Evolutionary conservation across 2,329 filamentous ascomycete species (phyloP), one percentile per base, ranked within the genome.

Genomic region (Coniochaeta sp.): DNA sequence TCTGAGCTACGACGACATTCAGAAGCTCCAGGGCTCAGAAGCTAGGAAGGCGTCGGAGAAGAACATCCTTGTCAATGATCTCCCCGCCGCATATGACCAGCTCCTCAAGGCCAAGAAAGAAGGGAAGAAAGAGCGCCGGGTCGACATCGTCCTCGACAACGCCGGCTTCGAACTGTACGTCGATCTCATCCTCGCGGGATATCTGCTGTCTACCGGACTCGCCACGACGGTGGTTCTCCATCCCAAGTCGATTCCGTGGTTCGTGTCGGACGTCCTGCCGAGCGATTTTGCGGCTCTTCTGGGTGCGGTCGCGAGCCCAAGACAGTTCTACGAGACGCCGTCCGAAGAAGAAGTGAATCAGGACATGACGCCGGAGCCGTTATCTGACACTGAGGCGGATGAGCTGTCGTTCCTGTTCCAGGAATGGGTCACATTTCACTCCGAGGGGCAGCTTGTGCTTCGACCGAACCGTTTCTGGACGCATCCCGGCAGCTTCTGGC

Each of bases 111-210:
- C 68, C 2, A 69, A 67, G 61, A 64, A 65, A 31, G 62, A 62
- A 8, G 61, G 65, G 56, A 64, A 66, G 69, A 78, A 81, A 62
- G 87, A 92, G 65, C 84, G 92, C 40, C 83, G 91, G 17, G 89
- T 99, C 1, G 95, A 99, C 69, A 93, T 99, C 64, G 89, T 99
- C 1, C 88, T 99, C 6, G 95, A 99, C 73, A 99, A 99, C 68
- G 91, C 95, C 22, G 95, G 95, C 6, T 99, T 99, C 70, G 95
- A 99, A 79, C 83, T 99, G 14, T 99, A 92, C 70, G 95, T 98
- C 65, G 95, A 99, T 70, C 82, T 99, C 11, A 87, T 98, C 61
- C 82, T 99, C 1, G 93, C 91, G 0, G 93, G 93, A 0, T 99
- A 96, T 71, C 81, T 99, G 16, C 81, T 99, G 7, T 87, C 91